phyloP scores from a whole-genome alignment of 768 basidiomycete genomes.

The Boletus fagicola region DNA sequence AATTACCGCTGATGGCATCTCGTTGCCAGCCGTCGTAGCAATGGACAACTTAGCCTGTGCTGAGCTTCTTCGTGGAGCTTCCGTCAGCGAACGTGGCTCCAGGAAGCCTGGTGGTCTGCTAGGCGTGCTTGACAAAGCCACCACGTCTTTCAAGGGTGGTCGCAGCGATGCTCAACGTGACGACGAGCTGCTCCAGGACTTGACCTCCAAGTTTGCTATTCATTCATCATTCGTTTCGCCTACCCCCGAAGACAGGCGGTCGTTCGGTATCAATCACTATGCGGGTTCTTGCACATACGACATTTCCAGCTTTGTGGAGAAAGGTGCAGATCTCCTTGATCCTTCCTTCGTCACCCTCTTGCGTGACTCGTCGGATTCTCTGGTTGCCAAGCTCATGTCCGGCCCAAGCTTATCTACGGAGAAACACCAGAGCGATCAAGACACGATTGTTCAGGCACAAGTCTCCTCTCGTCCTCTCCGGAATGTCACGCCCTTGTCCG shows the following conservation, averaged over 20 bases:
- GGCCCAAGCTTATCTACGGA: constrained; percentile 61
- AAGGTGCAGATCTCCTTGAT: constrained; percentile 52
- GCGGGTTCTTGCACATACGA: constrained; percentile 56
- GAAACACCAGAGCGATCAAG: constrained; percentile 54
- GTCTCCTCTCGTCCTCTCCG: constrained; percentile 59
- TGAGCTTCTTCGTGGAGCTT: constrained; percentile 58
- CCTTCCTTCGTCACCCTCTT: constrained; percentile 54
- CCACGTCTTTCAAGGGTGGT: constrained; percentile 48
- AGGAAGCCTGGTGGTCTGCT: constrained; percentile 58
- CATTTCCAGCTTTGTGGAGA: constrained; percentile 45
- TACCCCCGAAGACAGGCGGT: constrained; percentile 30
- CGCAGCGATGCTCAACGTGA: constrained; percentile 48
- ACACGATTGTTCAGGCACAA: constrained; percentile 62
- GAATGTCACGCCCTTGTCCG: constrained; percentile 38
- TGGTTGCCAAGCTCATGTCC: constrained; percentile 59
- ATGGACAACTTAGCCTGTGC: constrained; percentile 56
- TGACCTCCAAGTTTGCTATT: constrained; percentile 44
- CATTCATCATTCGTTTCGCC: constrained; percentile 53
- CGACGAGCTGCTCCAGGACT: constrained; percentile 49
- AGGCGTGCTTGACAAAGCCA: constrained; percentile 53
- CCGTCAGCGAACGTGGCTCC: constrained; percentile 44
- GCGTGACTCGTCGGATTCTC: constrained; percentile 48
- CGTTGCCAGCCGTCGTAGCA: constrained; percentile 44
- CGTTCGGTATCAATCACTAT: constrained; percentile 64
- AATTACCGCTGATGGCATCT: constrained; percentile 50